Percentiles rank a stretch among this genome's conserved stretches.
phyloP scores from a whole-genome alignment of 208 protist genomes.

The Wallacemonas sp. region DNA sequence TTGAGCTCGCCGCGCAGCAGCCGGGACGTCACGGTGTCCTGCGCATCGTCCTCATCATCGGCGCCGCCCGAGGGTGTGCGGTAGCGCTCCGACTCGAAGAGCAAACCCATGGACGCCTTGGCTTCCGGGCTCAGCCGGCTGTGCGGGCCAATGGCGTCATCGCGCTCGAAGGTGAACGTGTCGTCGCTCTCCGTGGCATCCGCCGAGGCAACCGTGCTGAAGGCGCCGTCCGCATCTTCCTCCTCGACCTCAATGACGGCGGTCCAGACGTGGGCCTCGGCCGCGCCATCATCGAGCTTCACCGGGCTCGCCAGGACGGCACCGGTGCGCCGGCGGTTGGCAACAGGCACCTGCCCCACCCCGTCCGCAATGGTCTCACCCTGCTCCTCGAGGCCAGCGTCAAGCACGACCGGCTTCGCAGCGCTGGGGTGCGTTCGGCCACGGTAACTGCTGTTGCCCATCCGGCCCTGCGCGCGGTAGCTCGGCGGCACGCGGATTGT shows the following conservation, averaged over 20 bases:
- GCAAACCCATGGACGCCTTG: constrained; percentile 62
- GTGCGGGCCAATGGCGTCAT: constrained; percentile 37
- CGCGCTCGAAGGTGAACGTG: not conserved
- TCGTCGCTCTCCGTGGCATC: constrained; percentile 16
- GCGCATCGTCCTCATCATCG: constrained; percentile 24
- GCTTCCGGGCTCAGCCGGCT: constrained; percentile 72
- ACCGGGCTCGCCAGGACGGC: not conserved
- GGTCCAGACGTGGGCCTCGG: not conserved
- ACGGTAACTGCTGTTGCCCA: too few relatives aligned
- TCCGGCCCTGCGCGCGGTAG: not conserved
- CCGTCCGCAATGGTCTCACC: too few relatives aligned
- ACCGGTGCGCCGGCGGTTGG: not conserved
- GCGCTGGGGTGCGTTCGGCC: not conserved
- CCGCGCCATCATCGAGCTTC: not conserved
- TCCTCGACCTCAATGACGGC: constrained; percentile 6
- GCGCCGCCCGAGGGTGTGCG: constrained; percentile 31
- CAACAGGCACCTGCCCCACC: too few relatives aligned
- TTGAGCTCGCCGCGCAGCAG: constrained; percentile 31
- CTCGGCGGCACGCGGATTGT: not conserved
- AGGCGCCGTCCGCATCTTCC: constrained; percentile 21
- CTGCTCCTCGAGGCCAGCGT: not conserved
- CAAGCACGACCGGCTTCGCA: not conserved
- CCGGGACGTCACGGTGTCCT: constrained; percentile 41
- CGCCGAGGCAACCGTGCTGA: constrained; percentile 19
- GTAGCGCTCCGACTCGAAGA: constrained; percentile 78